Percentiles rank a stretch among this genome's conserved stretches.
These are phyloP conservation scores for Parathielavia appendiculata DNA, from an alignment of 495 filamentous ascomycete genomes.

Conservation along the genomic window DNA sequence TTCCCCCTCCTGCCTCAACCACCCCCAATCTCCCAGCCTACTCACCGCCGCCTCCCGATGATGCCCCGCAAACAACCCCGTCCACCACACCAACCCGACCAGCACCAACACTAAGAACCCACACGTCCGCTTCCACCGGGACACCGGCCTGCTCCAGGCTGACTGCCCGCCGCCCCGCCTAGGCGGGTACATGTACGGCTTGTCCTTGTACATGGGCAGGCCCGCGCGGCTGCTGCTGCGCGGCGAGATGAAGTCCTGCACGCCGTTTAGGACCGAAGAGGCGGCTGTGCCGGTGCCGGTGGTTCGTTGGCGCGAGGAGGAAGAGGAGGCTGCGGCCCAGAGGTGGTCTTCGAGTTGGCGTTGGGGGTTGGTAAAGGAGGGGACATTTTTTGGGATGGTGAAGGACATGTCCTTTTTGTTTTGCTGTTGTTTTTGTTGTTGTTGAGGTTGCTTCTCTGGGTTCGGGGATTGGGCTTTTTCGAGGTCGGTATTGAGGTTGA, in stretches of 20 bases:
- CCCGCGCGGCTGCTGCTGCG: slow-evolving; percentile 44
- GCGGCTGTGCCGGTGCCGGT: slow-evolving; percentile 4
- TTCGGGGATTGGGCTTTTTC: background rate
- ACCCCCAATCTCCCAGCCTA: slow-evolving; percentile 39
- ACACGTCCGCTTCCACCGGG: slow-evolving; percentile 51
- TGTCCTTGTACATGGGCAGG: slow-evolving; percentile 98
- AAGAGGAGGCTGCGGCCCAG: slow-evolving; percentile 50
- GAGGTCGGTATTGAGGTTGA: background rate
- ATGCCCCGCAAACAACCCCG: slow-evolving; percentile 47
- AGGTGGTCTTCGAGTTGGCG: slow-evolving; percentile 61
- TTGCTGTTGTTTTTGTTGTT: background rate
- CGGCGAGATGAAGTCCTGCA: slow-evolving; percentile 46
- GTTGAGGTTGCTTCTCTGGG: background rate
- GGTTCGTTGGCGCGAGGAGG: slow-evolving; percentile 28
- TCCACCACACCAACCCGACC: slow-evolving; percentile 51
- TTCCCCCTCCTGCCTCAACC: slow-evolving; percentile 31
- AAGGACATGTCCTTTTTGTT: slow-evolving; percentile 57
- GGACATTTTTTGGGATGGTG: slow-evolving; percentile 59
- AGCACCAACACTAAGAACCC: slow-evolving; percentile 47
- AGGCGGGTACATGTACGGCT: slow-evolving; percentile 70
- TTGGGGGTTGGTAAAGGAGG: slow-evolving; percentile 64
- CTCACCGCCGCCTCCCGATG: slow-evolving; percentile 27
- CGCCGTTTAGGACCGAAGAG: slow-evolving; percentile 37
- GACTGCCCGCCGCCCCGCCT: slow-evolving; percentile 37
- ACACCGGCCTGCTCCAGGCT: slow-evolving; percentile 32